Evolutionary conservation across 2,329 filamentous ascomycete genomes (phyloP), one percentile per base, ranked within the genome.

Genomic region (Lasiodiplodia hormozganensis): DNA sequence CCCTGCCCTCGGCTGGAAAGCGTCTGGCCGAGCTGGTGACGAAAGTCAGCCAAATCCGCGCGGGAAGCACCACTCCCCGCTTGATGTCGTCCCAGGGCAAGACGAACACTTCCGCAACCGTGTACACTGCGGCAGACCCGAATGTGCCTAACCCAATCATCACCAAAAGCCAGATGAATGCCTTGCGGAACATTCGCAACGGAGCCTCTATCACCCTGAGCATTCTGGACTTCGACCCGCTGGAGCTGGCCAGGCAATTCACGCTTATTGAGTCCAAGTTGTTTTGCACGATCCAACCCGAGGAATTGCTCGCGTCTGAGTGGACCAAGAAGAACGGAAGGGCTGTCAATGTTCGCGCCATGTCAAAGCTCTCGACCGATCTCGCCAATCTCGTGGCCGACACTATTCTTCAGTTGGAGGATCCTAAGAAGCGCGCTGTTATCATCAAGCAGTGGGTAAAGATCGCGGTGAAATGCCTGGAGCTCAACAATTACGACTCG

Each of bases 401-500:
- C 77, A 96, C 92, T 0, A 97, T 99, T 73, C 86, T 99, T 16
- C 89, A 92, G 68, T 87, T 93, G 68, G 87, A 92, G n/a, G 96
- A 98, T 77, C 89, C 91, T 31, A 98, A 98, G 87, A 97, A 95
- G 83, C 89, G 96, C 31, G 95, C 96, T 0, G 83, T 87, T 1
- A 88, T 94, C 65, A 96, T 99, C 82, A 98, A 99, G 83, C 94
- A 98, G 74, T 99, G 96, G 96, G 92, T 97, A 78, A 99, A 98
- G 84, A 90, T 98, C 73, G 93, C 93, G 0, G 87, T 91, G 73
- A 92, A 92, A 74, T 97, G 93, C 72, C 84, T 96, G 5, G 92
- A 96, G 75, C 86, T 98, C 31, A 91, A 96, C 82, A 99, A 99
- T 82, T 99, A 97, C 74, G 95, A 99, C 76, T 93, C 93, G 0